Evolutionary conservation across 2,329 filamentous ascomycete genomes (phyloP).

Genomic region (Albophoma yamanashiensis): DNA sequence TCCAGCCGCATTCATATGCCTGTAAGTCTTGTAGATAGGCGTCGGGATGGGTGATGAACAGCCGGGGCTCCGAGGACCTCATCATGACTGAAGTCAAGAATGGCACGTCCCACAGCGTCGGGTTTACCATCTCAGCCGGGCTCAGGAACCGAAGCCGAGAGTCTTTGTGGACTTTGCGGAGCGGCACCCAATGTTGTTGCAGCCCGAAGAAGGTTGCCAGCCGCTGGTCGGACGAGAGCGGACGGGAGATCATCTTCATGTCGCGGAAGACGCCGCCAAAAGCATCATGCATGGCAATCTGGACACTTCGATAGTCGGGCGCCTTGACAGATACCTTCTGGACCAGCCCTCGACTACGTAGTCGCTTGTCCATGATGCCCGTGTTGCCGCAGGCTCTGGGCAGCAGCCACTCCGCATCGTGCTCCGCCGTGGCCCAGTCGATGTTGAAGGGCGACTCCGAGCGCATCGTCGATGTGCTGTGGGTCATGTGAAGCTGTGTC

Average conservation of each 20-base stretch:
- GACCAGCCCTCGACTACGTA: conserved; percentile 65
- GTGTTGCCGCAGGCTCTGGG: conserved; percentile 57
- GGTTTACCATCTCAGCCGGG: conserved; percentile 62
- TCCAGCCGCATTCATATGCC: conserved; percentile 48
- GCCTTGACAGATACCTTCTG: conserved; percentile 51
- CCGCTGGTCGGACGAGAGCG: conserved; percentile 14
- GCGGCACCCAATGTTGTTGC: conserved; percentile 59
- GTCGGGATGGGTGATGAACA: conserved; percentile 67
- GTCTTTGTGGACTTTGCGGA: conserved; percentile 67
- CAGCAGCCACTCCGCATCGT: conserved; percentile 50
- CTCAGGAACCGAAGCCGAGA: conserved; percentile 60
- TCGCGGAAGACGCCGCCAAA: conserved; percentile 47
- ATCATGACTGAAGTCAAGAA: conserved; percentile 67
- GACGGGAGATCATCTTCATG: conserved; percentile 24
- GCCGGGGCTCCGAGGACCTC: conserved; percentile 54
- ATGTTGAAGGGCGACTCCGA: conserved; percentile 35
- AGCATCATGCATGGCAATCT: conserved; percentile 48
- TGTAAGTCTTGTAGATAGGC: conserved; percentile 58
- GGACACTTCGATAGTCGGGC: conserved; percentile 56
- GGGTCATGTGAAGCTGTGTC: conserved; percentile 42
- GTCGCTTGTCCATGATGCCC: conserved; percentile 54
- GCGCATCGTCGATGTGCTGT: conserved; percentile 31
- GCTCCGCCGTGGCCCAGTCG: conserved; percentile 34
- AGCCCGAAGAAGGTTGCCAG: conserved; percentile 46
- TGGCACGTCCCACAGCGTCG: conserved; percentile 58